Conservation (phyloP, 805 yeast genomes). For the Wickerhamomyces rabaulensis region DNA sequence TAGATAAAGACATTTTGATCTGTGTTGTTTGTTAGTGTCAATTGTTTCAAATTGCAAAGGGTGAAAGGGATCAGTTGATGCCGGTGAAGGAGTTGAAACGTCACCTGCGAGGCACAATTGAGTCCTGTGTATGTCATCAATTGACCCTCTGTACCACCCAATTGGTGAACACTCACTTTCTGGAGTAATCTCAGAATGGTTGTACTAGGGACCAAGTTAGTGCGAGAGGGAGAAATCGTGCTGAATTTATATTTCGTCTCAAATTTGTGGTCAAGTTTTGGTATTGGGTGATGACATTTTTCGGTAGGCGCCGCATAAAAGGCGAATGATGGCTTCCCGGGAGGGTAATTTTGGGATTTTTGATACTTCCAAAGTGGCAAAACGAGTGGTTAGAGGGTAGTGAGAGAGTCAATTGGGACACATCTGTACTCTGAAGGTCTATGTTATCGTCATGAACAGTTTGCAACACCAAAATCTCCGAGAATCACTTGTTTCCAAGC, state of each 20-base stretch:
- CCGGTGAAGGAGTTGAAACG: neutral
- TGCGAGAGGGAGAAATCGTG: neutral
- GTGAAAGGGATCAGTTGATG: neutral
- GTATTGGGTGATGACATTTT: neutral
- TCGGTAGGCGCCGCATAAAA: neutral
- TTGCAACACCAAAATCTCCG: too few species aligned
- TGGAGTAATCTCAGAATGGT: neutral
- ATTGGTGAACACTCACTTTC: neutral
- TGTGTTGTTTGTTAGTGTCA: neutral
- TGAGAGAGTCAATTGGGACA: too few species aligned
- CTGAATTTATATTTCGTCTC: neutral
- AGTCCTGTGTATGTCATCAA: neutral
- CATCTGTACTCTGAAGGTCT: too few species aligned
- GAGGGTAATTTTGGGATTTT: neutral
- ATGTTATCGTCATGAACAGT: too few species aligned
- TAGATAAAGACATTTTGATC: conserved; percentile 77
- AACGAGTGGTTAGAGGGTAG: too few species aligned
- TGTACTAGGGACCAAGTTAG: neutral
- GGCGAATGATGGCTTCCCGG: neutral
- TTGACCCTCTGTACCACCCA: neutral
- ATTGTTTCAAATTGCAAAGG: neutral
- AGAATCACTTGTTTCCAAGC: neutral
- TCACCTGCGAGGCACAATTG: neutral
- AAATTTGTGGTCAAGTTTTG: neutral
- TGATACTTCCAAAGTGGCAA: too few species aligned